Percentiles rank a stretch among this genome's conserved stretches.
Conservation (phyloP, 1,139 yeast genomes). For the Diutina siamensis region DNA sequence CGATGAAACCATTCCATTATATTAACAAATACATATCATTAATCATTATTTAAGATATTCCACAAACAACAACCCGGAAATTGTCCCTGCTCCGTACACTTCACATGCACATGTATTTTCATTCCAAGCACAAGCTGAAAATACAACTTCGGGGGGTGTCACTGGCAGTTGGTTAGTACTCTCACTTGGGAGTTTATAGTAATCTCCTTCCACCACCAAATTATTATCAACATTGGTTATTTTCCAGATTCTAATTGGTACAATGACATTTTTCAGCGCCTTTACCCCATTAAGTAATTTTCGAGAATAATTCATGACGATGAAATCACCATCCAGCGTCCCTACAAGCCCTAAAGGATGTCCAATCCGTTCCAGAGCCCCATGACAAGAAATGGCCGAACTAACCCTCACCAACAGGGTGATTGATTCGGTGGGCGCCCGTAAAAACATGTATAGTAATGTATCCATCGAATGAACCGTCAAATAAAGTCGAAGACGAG, state of each 20-base stretch:
- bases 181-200: conserved; percentile 20
- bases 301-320: conserved; percentile 24
- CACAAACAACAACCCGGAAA: conserved; percentile 54
- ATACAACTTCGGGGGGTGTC: conserved; percentile 41
- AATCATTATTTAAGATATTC: conserved; percentile 33
- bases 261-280: conserved; percentile 18
- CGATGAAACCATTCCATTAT: conserved; percentile 48
- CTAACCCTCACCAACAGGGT: conserved; percentile 18
- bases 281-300: conserved; percentile 25
- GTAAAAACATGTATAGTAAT: conserved; percentile 18
- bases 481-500: conserved; percentile 16
- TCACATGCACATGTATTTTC: conserved; percentile 40
- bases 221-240: conserved; percentile 10
- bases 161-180: conserved; percentile 14
- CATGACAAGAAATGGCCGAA: conserved; percentile 20
- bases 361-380: conserved; percentile 22
- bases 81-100: conserved; percentile 54
- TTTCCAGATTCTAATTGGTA: conserved; percentile 28
- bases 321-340: conserved; percentile 47
- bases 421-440: conserved; percentile 27
- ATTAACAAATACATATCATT: conserved; percentile 30
- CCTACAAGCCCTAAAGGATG: conserved; percentile 60
- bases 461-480: conserved; percentile 20
- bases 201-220: conserved; percentile 17
- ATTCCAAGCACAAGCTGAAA: conserved; percentile 55